Percentiles rank a stretch among this genome's conserved stretches.
Conservation (phyloP, 1,139 yeast genomes). For the Debaryomyces psychrophilus region DNA sequence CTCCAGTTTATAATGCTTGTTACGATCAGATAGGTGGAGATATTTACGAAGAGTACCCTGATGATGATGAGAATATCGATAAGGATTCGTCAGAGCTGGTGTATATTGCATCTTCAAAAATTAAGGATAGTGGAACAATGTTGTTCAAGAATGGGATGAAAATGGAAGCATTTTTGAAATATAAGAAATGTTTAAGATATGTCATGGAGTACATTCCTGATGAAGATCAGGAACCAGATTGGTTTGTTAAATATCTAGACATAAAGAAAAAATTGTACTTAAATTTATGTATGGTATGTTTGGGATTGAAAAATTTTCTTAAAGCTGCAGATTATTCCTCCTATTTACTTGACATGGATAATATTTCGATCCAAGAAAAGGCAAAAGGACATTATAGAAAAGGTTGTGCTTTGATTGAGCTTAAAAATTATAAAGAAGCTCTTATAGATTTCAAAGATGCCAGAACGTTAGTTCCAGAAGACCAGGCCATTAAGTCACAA, state of each 20-base stretch:
- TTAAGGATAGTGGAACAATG: slow-evolving; percentile 67
- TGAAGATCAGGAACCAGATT: slow-evolving; percentile 60
- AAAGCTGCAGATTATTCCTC: slow-evolving; percentile 56
- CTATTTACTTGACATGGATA: slow-evolving; percentile 56
- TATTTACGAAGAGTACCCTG: slow-evolving; percentile 74
- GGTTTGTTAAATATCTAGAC: slow-evolving; percentile 50
- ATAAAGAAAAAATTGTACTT: slow-evolving; percentile 64
- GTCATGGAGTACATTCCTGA: slow-evolving; percentile 75
- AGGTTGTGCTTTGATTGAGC: slow-evolving; percentile 51
- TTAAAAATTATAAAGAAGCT: slow-evolving; percentile 55
- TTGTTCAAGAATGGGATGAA: slow-evolving; percentile 56
- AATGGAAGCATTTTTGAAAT: slow-evolving; percentile 59
- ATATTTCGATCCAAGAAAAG: slow-evolving; percentile 40
- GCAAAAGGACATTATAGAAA: slow-evolving; percentile 68
- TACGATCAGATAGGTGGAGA: slow-evolving; percentile 67
- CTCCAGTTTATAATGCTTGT: slow-evolving; percentile 66
- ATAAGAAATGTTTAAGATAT: slow-evolving; percentile 64
- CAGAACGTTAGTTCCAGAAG: slow-evolving; percentile 47
- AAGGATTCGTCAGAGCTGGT: slow-evolving; percentile 61
- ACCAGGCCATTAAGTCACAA: slow-evolving; percentile 51
- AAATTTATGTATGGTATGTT: slow-evolving; percentile 57
- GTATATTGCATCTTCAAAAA: slow-evolving; percentile 50
- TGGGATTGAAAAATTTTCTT: slow-evolving; percentile 49
- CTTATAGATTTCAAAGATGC: slow-evolving; percentile 51
- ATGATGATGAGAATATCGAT: slow-evolving; percentile 61